These are phyloP conservation scores for Panaeolus papilionaceus DNA, from an alignment of 768 basidiomycete genomes.

Conservation along the genomic window DNA sequence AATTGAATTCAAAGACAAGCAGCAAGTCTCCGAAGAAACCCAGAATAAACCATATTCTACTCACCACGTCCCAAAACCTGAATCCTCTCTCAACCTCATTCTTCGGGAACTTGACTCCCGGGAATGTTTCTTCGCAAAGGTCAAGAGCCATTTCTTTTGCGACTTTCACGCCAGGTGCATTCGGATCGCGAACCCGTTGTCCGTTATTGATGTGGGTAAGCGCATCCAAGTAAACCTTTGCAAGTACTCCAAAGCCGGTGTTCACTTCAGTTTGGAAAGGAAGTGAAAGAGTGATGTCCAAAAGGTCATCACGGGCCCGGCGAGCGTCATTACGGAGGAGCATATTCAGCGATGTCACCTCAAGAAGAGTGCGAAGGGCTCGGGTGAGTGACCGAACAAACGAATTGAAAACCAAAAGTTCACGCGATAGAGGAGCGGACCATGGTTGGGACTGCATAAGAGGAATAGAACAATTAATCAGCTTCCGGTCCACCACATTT, in stretches of 20 bases:
- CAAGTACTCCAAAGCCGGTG: constrained; percentile 97
- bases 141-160: constrained; percentile 89
- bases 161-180: constrained; percentile 79
- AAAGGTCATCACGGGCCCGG: constrained; percentile 84
- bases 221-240: constrained; percentile 95
- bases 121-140: constrained; percentile 94
- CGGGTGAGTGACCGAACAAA: constrained; percentile 93
- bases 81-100: constrained; percentile 95
- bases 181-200: constrained; percentile 75
- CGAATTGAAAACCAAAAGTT: constrained; percentile 97
- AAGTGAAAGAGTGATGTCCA: constrained; percentile 91
- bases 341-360: constrained; percentile 93
- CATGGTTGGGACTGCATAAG: constrained; percentile 78
- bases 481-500: constrained; percentile 15
- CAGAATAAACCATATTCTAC: constrained; percentile 40
- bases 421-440: constrained; percentile 96
- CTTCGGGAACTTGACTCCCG: constrained; percentile 87
- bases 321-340: constrained; percentile 88
- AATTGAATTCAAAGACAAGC: constrained; percentile 16
- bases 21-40: constrained; percentile 21
- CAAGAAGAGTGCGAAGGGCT: constrained; percentile 87
- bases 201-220: constrained; percentile 87
- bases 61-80: constrained; percentile 97
- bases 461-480: constrained; percentile 20
- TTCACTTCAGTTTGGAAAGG: constrained; percentile 97